Evolutionary conservation across 129 eudicot genomes (phyloP).

Genomic region (Chrysanthemum makinoi): DNA sequence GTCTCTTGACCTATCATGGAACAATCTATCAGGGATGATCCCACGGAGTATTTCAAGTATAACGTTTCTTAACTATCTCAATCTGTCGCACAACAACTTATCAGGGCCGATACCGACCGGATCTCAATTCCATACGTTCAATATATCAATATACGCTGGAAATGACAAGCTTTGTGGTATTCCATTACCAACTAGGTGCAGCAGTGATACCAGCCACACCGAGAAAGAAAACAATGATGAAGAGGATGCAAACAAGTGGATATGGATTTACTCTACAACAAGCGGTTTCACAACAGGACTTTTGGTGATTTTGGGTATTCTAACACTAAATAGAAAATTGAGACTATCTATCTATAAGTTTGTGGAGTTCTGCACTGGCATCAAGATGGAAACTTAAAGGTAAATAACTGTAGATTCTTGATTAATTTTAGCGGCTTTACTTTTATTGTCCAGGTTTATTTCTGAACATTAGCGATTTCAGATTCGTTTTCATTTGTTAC

Average conservation of each 20-base stretch:
- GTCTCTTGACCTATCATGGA: slow-evolving; percentile 41
- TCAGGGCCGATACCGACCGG: slow-evolving; percentile 46
- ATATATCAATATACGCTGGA: slow-evolving; percentile 34
- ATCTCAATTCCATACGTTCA: slow-evolving; percentile 28
- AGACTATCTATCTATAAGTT: slow-evolving; percentile 12
- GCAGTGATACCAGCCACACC: not conserved
- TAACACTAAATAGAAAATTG: slow-evolving; percentile 3
- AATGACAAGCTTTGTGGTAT: slow-evolving; percentile 40
- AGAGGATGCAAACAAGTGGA: slow-evolving; percentile 1
- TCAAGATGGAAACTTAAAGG: no score
- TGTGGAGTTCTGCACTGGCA: slow-evolving; percentile 9
- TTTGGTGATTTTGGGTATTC: slow-evolving; percentile 22
- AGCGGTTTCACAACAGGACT: slow-evolving; percentile 25
- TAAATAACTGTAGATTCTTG: no score
- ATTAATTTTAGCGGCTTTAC: no score
- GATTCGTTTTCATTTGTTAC: no score
- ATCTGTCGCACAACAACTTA: slow-evolving; percentile 37
- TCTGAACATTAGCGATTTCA: no score
- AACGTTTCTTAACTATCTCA: slow-evolving; percentile 23
- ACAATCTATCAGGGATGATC: slow-evolving; percentile 36
- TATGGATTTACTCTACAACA: slow-evolving; percentile 14
- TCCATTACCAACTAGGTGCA: slow-evolving; percentile 33
- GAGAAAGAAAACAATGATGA: not conserved
- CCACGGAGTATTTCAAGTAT: slow-evolving; percentile 33
- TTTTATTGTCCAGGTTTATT: no score